Conservation (phyloP, 768 basidiomycete species). For the Pleurotus giganteus region DNA sequence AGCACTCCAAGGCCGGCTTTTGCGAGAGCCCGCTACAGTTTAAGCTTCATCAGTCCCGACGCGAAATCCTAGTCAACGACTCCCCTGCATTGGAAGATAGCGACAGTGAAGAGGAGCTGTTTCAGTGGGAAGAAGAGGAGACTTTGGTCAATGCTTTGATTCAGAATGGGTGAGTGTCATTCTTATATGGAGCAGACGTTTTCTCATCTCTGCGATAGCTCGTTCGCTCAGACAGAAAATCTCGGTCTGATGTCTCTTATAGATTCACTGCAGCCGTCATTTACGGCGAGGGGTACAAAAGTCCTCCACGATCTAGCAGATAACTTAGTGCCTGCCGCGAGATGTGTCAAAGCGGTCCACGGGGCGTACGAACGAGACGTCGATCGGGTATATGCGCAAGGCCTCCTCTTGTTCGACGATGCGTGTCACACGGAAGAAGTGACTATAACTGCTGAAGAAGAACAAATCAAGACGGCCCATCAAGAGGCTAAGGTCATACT, state of each 20-base stretch:
- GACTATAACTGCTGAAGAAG: conserved; percentile 39
- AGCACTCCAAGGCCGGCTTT: not conserved
- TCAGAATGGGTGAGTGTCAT: conserved; percentile 35
- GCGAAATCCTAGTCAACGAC: not conserved
- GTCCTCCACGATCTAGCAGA: conserved; percentile 40
- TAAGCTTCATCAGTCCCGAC: not conserved
- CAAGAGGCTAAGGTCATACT: conserved; percentile 40
- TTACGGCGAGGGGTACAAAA: conserved; percentile 34
- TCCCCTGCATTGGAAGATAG: conserved; percentile 17
- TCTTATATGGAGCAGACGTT: not conserved
- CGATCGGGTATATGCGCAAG: conserved; percentile 36
- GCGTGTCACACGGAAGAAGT: conserved; percentile 54
- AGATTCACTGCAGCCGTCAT: conserved; percentile 41
- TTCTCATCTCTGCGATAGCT: not conserved
- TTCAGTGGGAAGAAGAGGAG: conserved; percentile 52
- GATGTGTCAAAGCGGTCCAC: conserved; percentile 43
- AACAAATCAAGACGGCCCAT: conserved; percentile 37
- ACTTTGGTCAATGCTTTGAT: conserved; percentile 50
- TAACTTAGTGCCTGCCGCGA: conserved; percentile 44
- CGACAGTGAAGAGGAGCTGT: conserved; percentile 22
- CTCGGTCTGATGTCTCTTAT: conserved; percentile 33
- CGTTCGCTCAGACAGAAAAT: conserved; percentile 23
- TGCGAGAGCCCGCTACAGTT: not conserved
- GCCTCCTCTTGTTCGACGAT: conserved; percentile 52
- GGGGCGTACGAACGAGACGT: conserved; percentile 33